Base-by-base conservation (phyloP, 768 basidiomycete genomes). In the Neoboletus magnificus region DNA sequence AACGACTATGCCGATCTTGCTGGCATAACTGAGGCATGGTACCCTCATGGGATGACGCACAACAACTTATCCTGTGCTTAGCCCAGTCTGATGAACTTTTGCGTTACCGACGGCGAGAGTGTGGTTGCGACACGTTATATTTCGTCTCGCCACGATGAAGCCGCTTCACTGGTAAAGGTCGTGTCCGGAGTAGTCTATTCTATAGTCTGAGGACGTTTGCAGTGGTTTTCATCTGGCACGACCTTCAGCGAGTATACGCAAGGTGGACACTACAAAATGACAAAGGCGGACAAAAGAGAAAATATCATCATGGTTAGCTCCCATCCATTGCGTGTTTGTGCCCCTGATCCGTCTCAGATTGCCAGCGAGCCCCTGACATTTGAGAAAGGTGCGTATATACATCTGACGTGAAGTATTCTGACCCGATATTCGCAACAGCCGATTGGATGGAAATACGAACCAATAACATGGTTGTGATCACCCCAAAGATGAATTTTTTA, bases 401-500 rank as follows among this genome's bases (percentile, higher is more conserved):
- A 49, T 32, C 20, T 25, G 25, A 16, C 23, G 32, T 33, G 36
- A 48, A 20, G 12, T 48, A 33, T 29, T 36, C n/a, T n/a, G 18
- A 29, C 46, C 56, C 37, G 44, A 41, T 10, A 8, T 23, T 39
- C 22, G 22, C 36, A 18, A 47, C 32, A 71, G 92, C 93, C 48
- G 97, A 99, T 70, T 99, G 97, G 97, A 95, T 98, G 88, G 97
- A 98, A 71, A 95, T 99, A 65, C 89, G 89, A 69, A 96, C 93
- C 13, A 98, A 99, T 71, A 86, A 91, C 60, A 89, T 98, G 87
- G 87, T 93, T 23, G 86, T 97, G 47, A 89, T 98, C 62, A 98
- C 96, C 0, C 91, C 91, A 37, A 93, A 93, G 78, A 93, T 96
- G 84, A 98, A 98, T 67, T 71, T 97, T 25, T 52, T 98, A 20